Percentiles rank a stretch among this genome's conserved stretches.
Evolutionary conservation across 148 eudicot species (phyloP).

Genomic region (Agrostemma githago): DNA sequence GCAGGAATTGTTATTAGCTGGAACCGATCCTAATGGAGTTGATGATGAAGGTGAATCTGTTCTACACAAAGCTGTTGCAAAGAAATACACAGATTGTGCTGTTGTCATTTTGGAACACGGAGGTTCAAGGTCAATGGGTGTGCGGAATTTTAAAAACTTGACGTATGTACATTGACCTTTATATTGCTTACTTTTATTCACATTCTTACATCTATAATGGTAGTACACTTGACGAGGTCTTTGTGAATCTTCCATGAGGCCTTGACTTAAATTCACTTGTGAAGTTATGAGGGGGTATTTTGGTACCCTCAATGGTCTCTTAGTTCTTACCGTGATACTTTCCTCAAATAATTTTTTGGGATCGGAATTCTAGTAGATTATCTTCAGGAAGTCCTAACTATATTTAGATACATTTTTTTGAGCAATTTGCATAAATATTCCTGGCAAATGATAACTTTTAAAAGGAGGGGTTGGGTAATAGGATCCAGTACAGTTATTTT

Average conservation of each 20-base stretch:
- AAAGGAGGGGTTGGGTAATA: not conserved
- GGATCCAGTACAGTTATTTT: not conserved
- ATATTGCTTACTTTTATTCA: not conserved
- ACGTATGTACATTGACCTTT: slow-evolving; percentile 56
- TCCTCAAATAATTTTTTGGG: not conserved
- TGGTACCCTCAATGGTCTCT: not conserved
- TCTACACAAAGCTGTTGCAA: slow-evolving; percentile 86
- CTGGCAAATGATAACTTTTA: not conserved
- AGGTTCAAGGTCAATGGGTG: slow-evolving; percentile 84
- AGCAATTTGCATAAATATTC: not conserved
- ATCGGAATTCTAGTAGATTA: not conserved
- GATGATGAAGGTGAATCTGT: slow-evolving; percentile 99
- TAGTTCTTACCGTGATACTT: not conserved
- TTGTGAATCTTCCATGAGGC: not conserved
- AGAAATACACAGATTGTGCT: slow-evolving; percentile 90
- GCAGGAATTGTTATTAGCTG: slow-evolving; percentile 89
- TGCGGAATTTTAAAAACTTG: slow-evolving; percentile 64
- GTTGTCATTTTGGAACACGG: slow-evolving; percentile 88
- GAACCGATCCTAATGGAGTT: slow-evolving; percentile 97
- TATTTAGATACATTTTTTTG: not conserved
- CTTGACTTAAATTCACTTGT: not conserved
- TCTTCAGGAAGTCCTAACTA: not conserved
- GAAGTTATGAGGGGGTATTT: not conserved
- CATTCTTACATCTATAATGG: not conserved
- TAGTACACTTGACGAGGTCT: no score